Percentiles rank a stretch among this genome's conserved stretches.
These are phyloP conservation scores for Boletus bicolor DNA, from an alignment of 768 basidiomycete genomes.

Conservation along the genomic window DNA sequence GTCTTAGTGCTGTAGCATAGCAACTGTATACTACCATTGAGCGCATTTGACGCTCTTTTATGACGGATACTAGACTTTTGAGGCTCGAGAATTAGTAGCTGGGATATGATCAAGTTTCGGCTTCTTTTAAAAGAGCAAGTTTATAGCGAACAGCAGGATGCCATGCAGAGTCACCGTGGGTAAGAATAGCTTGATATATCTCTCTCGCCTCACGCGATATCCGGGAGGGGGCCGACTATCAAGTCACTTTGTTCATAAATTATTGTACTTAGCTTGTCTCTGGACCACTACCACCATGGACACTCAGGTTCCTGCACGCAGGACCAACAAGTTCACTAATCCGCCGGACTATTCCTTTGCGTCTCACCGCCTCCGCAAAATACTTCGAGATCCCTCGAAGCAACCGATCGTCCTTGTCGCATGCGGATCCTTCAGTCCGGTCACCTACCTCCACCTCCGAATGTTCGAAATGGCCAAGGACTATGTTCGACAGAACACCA, in stretches of 20 bases:
- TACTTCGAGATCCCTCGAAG: slow-evolving; percentile 60
- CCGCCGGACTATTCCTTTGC: slow-evolving; percentile 69
- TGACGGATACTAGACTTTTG: neutral
- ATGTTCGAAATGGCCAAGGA: slow-evolving; percentile 99
- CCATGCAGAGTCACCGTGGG: slow-evolving; percentile 9
- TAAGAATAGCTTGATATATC: slow-evolving; percentile 19
- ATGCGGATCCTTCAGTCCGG: slow-evolving; percentile 96
- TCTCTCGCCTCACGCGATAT: neutral
- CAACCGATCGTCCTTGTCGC: slow-evolving; percentile 93
- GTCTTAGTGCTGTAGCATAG: slow-evolving; percentile 26
- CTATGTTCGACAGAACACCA: slow-evolving; percentile 86
- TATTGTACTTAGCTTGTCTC: slow-evolving; percentile 2
- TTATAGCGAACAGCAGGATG: no score
- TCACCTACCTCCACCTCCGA: slow-evolving; percentile 95
- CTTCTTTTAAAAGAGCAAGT: neutral
- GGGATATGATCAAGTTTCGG: neutral
- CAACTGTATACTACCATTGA: slow-evolving; percentile 17
- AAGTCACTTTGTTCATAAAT: neutral
- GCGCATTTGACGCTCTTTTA: slow-evolving; percentile 1
- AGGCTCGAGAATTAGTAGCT: neutral
- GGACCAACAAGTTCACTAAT: slow-evolving; percentile 45
- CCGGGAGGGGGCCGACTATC: neutral
- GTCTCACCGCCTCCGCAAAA: slow-evolving; percentile 56
- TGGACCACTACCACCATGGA: slow-evolving; percentile 27
- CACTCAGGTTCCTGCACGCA: slow-evolving; percentile 18